phyloP scores from a whole-genome alignment of 2,329 filamentous ascomycete genomes.

The Colletotrichum limetticola region DNA sequence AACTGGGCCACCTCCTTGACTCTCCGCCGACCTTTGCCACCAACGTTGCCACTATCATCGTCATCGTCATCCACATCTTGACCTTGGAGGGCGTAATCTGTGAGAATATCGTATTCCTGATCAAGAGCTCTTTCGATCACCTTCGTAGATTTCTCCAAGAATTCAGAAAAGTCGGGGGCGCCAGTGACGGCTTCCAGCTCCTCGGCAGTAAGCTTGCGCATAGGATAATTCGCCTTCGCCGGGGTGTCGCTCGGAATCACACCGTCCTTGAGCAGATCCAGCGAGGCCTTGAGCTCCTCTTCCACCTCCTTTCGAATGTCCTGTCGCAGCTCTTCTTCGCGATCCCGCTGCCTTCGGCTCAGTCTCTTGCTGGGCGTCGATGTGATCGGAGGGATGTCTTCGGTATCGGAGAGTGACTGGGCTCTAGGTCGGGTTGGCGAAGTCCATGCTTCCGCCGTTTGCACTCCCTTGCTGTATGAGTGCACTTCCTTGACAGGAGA shows the following conservation, averaged over 20 bases:
- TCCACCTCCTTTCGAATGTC: conserved; percentile 90
- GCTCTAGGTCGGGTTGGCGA: conserved; percentile 63
- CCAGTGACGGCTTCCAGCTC: conserved; percentile 91
- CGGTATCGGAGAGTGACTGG: conserved; percentile 71
- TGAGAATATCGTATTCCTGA: conserved; percentile 94
- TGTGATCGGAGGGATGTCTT: conserved; percentile 64
- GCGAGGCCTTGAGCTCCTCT: conserved; percentile 84
- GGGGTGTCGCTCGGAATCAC: conserved; percentile 55
- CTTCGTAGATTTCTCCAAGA: conserved; percentile 94
- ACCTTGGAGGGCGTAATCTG: conserved; percentile 89
- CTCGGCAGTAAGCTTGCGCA: conserved; percentile 82
- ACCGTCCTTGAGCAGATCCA: conserved; percentile 67
- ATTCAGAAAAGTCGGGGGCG: conserved; percentile 93
- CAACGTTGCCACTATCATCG: conserved; percentile 76
- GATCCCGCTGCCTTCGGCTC: conserved; percentile 81
- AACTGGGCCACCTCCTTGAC: conserved; percentile 93
- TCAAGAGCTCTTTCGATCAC: conserved; percentile 96
- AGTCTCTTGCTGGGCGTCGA: conserved; percentile 76
- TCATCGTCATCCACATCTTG: conserved; percentile 84
- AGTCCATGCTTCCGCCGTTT: conserved; percentile 83
- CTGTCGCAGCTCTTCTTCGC: conserved; percentile 89
- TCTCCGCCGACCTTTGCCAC: conserved; percentile 76
- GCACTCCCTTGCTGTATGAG: conserved; percentile 96
- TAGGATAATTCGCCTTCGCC: conserved; percentile 72
- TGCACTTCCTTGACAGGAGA: conserved; percentile 85